Evolutionary conservation across 306 rosid species (phyloP).

Genomic region (Crotalaria pallida): DNA sequence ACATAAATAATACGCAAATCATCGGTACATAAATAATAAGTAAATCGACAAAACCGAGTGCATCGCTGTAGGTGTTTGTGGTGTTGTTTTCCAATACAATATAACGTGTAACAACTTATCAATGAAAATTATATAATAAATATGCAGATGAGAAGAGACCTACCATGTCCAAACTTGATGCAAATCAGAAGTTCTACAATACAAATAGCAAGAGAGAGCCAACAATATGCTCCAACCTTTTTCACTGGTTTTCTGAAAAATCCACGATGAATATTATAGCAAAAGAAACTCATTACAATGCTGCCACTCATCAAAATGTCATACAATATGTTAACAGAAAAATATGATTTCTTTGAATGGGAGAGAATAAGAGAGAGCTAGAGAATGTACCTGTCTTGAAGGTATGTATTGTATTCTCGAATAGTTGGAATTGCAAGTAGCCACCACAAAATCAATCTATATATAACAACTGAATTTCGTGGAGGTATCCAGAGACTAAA

Average conservation of each 20-base stretch:
- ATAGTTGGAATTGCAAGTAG: constrained; percentile 94
- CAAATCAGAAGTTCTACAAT: constrained; percentile 94
- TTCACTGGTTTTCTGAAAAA: constrained; percentile 75
- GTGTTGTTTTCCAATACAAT: too few species aligned
- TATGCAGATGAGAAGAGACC: neutral
- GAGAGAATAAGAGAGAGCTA: constrained; percentile 17
- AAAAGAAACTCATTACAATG: neutral
- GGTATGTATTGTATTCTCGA: constrained; percentile 94
- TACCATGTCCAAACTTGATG: constrained; percentile 94
- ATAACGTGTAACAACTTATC: too few species aligned
- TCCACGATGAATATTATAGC: neutral
- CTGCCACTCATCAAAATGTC: neutral
- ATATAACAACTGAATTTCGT: constrained; percentile 77
- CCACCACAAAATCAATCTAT: constrained; percentile 98
- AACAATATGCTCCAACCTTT: constrained; percentile 97
- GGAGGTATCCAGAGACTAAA: constrained; percentile 96
- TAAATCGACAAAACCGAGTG: neutral
- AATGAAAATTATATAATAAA: neutral
- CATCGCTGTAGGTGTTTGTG: too few species aligned
- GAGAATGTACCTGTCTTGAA: constrained; percentile 80
- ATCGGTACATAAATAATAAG: neutral
- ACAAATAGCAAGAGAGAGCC: constrained; percentile 98
- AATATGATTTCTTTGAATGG: neutral
- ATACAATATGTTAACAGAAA: neutral
- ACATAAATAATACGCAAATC: neutral